A percentile compares a stretch with the other conserved stretches of the same genome.
Conservation (phyloP, 2,329 filamentous ascomycete species). For the Botrytis aclada region DNA sequence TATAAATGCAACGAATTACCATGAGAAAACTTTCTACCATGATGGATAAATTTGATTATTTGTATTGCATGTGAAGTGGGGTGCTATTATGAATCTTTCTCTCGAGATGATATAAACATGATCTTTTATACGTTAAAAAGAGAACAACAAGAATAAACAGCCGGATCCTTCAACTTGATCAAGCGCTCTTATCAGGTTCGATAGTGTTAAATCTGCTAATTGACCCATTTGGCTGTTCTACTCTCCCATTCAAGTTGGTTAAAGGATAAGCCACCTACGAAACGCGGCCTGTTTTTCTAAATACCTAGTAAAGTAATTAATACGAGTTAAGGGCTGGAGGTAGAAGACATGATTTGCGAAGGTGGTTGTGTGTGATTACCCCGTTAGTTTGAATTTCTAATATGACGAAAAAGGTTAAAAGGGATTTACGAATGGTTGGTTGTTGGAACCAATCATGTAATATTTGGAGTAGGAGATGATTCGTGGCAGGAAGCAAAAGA, state of each 20-base stretch:
- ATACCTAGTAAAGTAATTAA: background rate
- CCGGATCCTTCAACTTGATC: background rate
- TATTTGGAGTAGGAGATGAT: background rate
- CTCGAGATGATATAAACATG: background rate
- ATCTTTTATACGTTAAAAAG: background rate
- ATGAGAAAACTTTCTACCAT: background rate
- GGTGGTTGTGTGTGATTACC: background rate
- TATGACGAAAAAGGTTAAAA: background rate
- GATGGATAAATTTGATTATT: background rate
- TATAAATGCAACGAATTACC: conserved; percentile 7
- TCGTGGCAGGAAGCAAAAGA: background rate
- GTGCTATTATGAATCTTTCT: background rate
- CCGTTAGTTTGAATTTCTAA: background rate
- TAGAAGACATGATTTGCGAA: background rate
- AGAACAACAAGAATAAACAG: background rate
- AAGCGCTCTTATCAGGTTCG: background rate
- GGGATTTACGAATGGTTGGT: background rate
- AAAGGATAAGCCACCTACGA: background rate
- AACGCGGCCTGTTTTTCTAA: background rate
- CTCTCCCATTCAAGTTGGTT: background rate
- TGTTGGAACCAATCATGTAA: background rate
- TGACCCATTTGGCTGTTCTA: background rate
- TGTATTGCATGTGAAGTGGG: background rate
- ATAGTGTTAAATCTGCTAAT: background rate
- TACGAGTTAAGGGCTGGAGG: background rate